Conservation (phyloP, 352 stramenopile species). For the Phytophthora agathidicida region DNA sequence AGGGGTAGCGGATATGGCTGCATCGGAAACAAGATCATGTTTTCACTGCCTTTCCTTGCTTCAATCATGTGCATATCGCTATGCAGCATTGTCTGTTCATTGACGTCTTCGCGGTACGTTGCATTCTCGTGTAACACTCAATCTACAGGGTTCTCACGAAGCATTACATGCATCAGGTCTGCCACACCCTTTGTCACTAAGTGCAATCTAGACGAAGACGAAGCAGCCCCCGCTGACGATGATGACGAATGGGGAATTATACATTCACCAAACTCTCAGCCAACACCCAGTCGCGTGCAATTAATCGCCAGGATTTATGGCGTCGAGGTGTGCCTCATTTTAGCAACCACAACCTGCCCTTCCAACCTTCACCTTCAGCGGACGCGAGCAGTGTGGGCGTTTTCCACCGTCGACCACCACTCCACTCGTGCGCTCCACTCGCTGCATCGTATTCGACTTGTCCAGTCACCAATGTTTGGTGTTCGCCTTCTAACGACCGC, state of each 20-base stretch:
- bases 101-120: no score
- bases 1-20: no score
- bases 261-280: neutral
- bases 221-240: neutral
- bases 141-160: no score
- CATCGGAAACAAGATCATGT: no score
- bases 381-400: slow-evolving; percentile 15
- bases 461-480: slow-evolving; percentile 1
- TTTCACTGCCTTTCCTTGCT: no score
- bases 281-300: neutral
- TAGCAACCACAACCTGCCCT: neutral
- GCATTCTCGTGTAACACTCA: no score
- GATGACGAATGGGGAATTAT: slow-evolving; percentile 19
- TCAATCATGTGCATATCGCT: no score
- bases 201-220: neutral
- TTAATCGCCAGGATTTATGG: slow-evolving; percentile 6
- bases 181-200: neutral
- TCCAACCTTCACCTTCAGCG: neutral
- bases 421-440: neutral
- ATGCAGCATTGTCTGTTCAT: no score
- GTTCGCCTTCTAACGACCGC: slow-evolving; percentile 1
- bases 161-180: no score
- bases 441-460: neutral
- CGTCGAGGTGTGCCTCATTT: slow-evolving; percentile 7
- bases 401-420: neutral